These are phyloP conservation scores for Shiraia sp. DNA, from an alignment of 2,329 filamentous ascomycete genomes.

Conservation along the genomic window DNA sequence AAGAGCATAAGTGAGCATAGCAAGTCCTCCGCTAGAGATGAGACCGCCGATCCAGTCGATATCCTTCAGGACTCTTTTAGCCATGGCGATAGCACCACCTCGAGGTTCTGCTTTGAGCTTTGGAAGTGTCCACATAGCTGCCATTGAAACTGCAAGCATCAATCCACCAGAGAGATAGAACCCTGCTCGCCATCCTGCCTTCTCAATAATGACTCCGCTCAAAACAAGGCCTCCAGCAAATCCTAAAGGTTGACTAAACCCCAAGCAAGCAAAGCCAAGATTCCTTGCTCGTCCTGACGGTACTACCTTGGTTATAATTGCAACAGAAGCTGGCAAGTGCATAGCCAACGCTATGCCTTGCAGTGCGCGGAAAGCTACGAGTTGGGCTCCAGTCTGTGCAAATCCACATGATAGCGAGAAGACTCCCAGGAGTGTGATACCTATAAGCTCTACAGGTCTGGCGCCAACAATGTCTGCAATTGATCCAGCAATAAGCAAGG, in stretches of 20 bases:
- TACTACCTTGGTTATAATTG: conserved; percentile 46
- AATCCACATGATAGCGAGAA: conserved; percentile 54
- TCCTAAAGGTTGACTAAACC: conserved; percentile 53
- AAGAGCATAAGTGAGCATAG: conserved; percentile 28
- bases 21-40: conserved; percentile 28
- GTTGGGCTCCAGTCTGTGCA: conserved; percentile 48
- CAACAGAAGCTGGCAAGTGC: conserved; percentile 53
- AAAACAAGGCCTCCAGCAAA: conserved; percentile 57
- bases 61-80: conserved; percentile 20
- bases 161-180: conserved; percentile 49
- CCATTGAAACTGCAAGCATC: conserved; percentile 41
- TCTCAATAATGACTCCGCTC: conserved; percentile 54
- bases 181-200: conserved; percentile 53
- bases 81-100: conserved; percentile 1
- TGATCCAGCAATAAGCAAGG: conserved; percentile 55
- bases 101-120: conserved; percentile 14
- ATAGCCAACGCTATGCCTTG: conserved; percentile 54
- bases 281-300: conserved; percentile 30
- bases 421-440: conserved; percentile 46
- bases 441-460: conserved; percentile 49
- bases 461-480: conserved; percentile 57
- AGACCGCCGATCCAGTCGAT: conserved; percentile 36
- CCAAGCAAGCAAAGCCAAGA: conserved; percentile 46
- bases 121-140: conserved; percentile 35
- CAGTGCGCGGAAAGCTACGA: conserved; percentile 51